Evolutionary conservation across 2,329 filamentous ascomycete genomes (phyloP).

Genomic region (Orbilia quercus): DNA sequence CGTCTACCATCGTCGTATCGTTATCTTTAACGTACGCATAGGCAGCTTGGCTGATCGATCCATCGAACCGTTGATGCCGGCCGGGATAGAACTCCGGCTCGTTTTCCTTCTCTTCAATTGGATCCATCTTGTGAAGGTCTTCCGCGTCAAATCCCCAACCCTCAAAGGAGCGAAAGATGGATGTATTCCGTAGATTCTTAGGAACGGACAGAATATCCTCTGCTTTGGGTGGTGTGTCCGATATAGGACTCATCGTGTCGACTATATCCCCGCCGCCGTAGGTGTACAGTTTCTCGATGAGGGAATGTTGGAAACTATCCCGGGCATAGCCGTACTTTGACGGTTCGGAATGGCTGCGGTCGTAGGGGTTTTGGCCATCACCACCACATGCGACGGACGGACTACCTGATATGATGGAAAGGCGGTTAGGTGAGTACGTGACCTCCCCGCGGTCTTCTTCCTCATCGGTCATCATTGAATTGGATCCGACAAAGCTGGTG

Average conservation of each 20-base stretch:
- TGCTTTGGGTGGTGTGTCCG: background rate
- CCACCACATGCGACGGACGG: constrained; percentile 36
- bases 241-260: background rate
- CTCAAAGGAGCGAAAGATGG: constrained; percentile 39
- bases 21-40: constrained; percentile 7
- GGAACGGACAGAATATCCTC: constrained; percentile 8
- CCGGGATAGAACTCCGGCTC: background rate
- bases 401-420: constrained; percentile 24
- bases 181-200: constrained; percentile 23
- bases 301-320: constrained; percentile 19
- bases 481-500: constrained; percentile 22
- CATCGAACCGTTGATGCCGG: constrained; percentile 11
- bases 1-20: constrained; percentile 12
- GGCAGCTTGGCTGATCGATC: constrained; percentile 24
- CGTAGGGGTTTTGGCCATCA: constrained; percentile 7
- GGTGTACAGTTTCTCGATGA: constrained; percentile 38
- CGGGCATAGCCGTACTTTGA: constrained; percentile 14
- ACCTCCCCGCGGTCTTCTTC: constrained; percentile 47
- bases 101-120: constrained; percentile 26
- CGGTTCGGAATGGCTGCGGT: constrained; percentile 20
- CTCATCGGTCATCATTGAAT: constrained; percentile 18
- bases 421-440: constrained; percentile 27
- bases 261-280: constrained; percentile 4
- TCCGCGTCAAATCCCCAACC: constrained; percentile 48
- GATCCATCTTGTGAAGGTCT: constrained; percentile 42